These are phyloP conservation scores for Lactifluus volemus DNA, from an alignment of 768 basidiomycete species.

Conservation along the genomic window DNA sequence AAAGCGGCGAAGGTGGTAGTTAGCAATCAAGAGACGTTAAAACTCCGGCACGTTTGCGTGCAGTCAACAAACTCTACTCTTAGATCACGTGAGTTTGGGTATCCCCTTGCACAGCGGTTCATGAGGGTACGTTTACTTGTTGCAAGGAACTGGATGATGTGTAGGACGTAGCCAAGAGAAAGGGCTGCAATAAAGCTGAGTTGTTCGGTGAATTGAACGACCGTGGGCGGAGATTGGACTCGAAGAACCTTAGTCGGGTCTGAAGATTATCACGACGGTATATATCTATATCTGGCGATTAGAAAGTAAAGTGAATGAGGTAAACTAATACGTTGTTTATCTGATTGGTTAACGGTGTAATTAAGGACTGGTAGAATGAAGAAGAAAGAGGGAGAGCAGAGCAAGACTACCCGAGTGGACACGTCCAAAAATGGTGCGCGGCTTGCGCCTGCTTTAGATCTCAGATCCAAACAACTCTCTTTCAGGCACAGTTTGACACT, in stretches of 20 bases:
- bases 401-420: conserved; percentile 24
- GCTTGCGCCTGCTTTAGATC: conserved; percentile 28
- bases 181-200: neutral
- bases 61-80: conserved; percentile 23
- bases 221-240: conserved; percentile 4
- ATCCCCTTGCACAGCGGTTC: conserved; percentile 10
- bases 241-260: conserved; percentile 1
- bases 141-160: neutral
- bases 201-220: neutral
- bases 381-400: conserved; percentile 1
- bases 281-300: neutral
- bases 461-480: conserved; percentile 23
- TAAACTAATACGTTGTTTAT: neutral
- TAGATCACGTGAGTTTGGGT: conserved; percentile 20
- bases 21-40: conserved; percentile 26
- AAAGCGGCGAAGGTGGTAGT: conserved; percentile 40
- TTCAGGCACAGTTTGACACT: neutral
- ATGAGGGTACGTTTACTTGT: neutral
- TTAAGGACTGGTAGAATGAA: neutral
- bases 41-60: conserved; percentile 21
- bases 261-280: neutral
- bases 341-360: neutral
- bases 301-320: neutral
- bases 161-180: neutral
- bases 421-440: conserved; percentile 30